These are phyloP conservation scores for Phaffia rhodozyma DNA, from an alignment of 1,284 basidiomycete genomes.

Conservation along the genomic window DNA sequence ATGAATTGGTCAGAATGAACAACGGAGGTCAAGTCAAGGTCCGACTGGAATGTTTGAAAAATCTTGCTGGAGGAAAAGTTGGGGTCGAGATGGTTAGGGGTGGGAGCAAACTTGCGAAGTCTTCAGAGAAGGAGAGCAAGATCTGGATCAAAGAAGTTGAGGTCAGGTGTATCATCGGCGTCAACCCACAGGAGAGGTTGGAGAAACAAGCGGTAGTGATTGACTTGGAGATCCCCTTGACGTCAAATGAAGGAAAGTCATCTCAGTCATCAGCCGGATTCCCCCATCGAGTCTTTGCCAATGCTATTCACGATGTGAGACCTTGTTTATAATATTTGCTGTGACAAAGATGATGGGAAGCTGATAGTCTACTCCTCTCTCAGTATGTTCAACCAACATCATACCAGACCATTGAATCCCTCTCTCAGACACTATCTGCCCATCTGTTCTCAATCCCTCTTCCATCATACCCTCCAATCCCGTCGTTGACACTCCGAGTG, in stretches of 20 bases:
- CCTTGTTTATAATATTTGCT: slow-evolving; percentile 11
- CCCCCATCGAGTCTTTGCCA: slow-evolving; percentile 37
- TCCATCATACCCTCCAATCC: slow-evolving; percentile 25
- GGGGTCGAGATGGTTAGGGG: slow-evolving; percentile 18
- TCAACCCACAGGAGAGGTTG: slow-evolving; percentile 57
- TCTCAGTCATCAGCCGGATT: slow-evolving; percentile 26
- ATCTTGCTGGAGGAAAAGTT: slow-evolving; percentile 24
- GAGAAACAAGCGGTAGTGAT: slow-evolving; percentile 57
- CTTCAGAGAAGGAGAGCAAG: slow-evolving; percentile 7
- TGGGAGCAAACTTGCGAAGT: not conserved
- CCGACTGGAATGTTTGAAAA: slow-evolving; percentile 25
- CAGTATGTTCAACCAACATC: slow-evolving; percentile 40
- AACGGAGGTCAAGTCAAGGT: slow-evolving; percentile 24
- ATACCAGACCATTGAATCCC: slow-evolving; percentile 61
- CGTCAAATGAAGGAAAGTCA: slow-evolving; percentile 23
- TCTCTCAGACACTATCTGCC: slow-evolving; percentile 51
- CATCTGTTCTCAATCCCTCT: slow-evolving; percentile 26
- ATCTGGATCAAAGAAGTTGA: slow-evolving; percentile 41
- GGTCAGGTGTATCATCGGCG: slow-evolving; percentile 53
- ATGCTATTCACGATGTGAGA: slow-evolving; percentile 38
- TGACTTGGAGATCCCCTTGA: slow-evolving; percentile 41
- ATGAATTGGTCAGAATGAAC: slow-evolving; percentile 20
- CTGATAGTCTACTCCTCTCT: not conserved
- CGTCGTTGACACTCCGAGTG: slow-evolving; percentile 47
- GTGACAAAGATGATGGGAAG: not conserved